Evolutionary conservation across 192 early-diverging fungal genomes (phyloP).

Genomic region (Anaeromyces robustus): DNA sequence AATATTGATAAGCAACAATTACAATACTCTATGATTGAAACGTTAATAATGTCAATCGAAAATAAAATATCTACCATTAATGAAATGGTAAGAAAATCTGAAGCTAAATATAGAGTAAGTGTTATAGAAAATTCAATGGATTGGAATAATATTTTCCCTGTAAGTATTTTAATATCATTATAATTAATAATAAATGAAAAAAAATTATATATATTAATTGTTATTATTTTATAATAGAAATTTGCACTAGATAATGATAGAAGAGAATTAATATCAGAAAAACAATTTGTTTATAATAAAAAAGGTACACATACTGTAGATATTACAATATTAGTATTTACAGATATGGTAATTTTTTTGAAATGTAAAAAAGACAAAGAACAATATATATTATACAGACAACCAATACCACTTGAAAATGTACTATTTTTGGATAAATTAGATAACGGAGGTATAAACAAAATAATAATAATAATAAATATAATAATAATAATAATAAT

Average conservation of each 20-base stretch:
- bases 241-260: slow-evolving; percentile 24
- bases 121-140: slow-evolving; percentile 30
- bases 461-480: no score
- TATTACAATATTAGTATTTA: slow-evolving; percentile 26
- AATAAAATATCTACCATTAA: slow-evolving; percentile 17
- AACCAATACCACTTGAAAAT: slow-evolving; percentile 29
- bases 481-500: no score
- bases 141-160: slow-evolving; percentile 24
- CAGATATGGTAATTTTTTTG: slow-evolving; percentile 24
- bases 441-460: slow-evolving; percentile 11
- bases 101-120: slow-evolving; percentile 19
- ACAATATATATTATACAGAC: slow-evolving; percentile 24
- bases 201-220: slow-evolving; percentile 1
- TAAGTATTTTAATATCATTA: slow-evolving; percentile 5
- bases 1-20: neutral
- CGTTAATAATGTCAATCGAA: slow-evolving; percentile 10
- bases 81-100: slow-evolving; percentile 18
- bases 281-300: slow-evolving; percentile 18
- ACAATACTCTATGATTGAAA: neutral
- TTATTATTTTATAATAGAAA: no score
- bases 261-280: slow-evolving; percentile 30
- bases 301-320: slow-evolving; percentile 22
- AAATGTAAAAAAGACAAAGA: slow-evolving; percentile 15
- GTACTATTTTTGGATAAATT: slow-evolving; percentile 24
- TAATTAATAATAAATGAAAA: slow-evolving; percentile 1